phyloP scores from a whole-genome alignment of 768 basidiomycete species.

The Suillus tomentosus region DNA sequence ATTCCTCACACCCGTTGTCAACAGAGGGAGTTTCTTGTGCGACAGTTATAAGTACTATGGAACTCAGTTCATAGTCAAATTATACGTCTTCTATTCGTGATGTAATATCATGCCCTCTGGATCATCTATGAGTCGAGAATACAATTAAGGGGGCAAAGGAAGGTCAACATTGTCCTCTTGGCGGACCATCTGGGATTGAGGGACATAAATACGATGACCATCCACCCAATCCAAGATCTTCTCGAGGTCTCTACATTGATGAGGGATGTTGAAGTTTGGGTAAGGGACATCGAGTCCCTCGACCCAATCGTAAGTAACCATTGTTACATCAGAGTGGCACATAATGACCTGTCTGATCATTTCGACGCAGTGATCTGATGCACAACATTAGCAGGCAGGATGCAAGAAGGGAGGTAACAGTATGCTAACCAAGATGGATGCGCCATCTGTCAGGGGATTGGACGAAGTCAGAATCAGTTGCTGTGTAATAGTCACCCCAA shows the following conservation, averaged over 20 bases:
- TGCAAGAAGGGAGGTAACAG: not conserved
- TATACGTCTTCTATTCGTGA: not conserved
- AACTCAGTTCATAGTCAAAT: not conserved
- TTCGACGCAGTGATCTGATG: constrained; percentile 14
- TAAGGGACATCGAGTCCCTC: not conserved
- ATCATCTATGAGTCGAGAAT: not conserved
- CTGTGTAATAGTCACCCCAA: constrained; percentile 10
- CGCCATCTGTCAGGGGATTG: not conserved
- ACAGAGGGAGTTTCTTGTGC: not conserved
- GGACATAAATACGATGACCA: not conserved
- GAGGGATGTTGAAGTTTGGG: not conserved
- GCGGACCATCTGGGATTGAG: not conserved
- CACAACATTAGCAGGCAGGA: not conserved
- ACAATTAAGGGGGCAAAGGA: not conserved
- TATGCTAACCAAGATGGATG: constrained; percentile 13
- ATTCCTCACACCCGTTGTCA: no score
- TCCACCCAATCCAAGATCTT: constrained; percentile 1
- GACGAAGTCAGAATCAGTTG: constrained; percentile 7
- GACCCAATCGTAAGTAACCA: constrained; percentile 17
- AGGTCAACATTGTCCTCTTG: not conserved
- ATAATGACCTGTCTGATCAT: constrained; percentile 14
- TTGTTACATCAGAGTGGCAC: constrained; percentile 14
- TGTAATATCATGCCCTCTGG: not conserved
- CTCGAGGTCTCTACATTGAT: not conserved
- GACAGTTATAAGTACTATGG: not conserved